Percentiles rank a stretch among this genome's conserved stretches.
Conservation (phyloP, 2,329 filamentous ascomycete genomes). For the Botrytis sinoallii region DNA sequence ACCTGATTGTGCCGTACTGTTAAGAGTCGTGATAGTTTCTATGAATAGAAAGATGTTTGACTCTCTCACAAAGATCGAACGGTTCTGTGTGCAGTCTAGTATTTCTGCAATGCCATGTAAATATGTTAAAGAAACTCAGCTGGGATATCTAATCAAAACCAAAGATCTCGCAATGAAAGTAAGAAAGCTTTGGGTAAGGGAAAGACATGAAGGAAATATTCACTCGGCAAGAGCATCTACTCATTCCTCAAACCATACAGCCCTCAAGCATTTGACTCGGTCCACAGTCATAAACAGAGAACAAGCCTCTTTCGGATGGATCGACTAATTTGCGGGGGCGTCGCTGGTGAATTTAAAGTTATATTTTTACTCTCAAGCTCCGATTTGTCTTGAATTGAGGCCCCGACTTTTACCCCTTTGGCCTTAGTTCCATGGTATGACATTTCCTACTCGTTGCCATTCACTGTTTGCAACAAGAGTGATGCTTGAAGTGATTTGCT, state of each 20-base stretch:
- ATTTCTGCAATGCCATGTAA: not conserved
- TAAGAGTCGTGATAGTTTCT: not conserved
- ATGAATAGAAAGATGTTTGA: not conserved
- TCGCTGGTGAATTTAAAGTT: not conserved
- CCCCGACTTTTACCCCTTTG: not conserved
- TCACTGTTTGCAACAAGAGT: not conserved
- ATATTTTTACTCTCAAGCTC: not conserved
- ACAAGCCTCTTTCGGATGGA: not conserved
- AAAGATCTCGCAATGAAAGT: not conserved
- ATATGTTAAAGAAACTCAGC: not conserved
- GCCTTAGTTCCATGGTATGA: not conserved
- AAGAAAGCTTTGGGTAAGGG: not conserved
- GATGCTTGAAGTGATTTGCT: not conserved
- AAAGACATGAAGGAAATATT: not conserved
- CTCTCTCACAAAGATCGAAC: slow-evolving; percentile 3
- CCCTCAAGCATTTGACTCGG: not conserved
- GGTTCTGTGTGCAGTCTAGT: not conserved
- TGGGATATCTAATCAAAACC: not conserved
- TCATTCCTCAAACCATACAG: not conserved
- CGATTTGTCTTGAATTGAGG: not conserved
- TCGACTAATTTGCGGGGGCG: slow-evolving; percentile 5
- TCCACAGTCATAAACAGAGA: not conserved
- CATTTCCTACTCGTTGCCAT: not conserved
- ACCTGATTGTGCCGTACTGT: slow-evolving; percentile 9
- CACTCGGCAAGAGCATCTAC: not conserved